Conservation (phyloP, 148 eudicot species). For the Pharnaceum exiguum region DNA sequence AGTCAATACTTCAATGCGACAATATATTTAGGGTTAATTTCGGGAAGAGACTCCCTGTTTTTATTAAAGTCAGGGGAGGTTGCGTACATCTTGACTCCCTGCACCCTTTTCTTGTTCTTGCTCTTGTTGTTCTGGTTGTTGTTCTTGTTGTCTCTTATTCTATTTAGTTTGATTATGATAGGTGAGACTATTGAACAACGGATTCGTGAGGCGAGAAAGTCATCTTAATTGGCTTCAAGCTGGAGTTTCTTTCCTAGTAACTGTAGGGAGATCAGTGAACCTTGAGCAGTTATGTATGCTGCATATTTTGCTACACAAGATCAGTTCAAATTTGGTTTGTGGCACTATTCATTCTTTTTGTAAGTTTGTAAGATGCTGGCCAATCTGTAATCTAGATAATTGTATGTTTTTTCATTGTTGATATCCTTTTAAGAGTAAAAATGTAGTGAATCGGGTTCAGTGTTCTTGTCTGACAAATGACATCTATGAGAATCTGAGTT, state of each 20-base stretch:
- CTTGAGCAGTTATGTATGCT: slow-evolving; percentile 4
- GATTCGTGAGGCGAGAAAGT: slow-evolving; percentile 12
- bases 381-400: neutral
- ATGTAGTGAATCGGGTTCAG: neutral
- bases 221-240: neutral
- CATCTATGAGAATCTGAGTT: too few relatives aligned
- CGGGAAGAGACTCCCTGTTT: too few relatives aligned
- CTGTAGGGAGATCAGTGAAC: slow-evolving; percentile 10
- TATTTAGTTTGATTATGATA: neutral
- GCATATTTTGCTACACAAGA: slow-evolving; percentile 8
- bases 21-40: too few relatives aligned
- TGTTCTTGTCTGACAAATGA: too few relatives aligned
- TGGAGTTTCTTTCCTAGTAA: slow-evolving; percentile 1
- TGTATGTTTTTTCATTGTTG: slow-evolving; percentile 18
- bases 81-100: too few relatives aligned
- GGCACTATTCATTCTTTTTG: slow-evolving; percentile 19
- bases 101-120: neutral
- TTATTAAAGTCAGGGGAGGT: too few relatives aligned
- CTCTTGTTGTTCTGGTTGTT: neutral
- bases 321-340: neutral
- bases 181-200: slow-evolving; percentile 20
- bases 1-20: too few relatives aligned
- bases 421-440: neutral
- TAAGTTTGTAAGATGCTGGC: slow-evolving; percentile 11
- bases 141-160: neutral